phyloP scores from a whole-genome alignment of 1,284 basidiomycete genomes.

The Xerocomus amazonicus region DNA sequence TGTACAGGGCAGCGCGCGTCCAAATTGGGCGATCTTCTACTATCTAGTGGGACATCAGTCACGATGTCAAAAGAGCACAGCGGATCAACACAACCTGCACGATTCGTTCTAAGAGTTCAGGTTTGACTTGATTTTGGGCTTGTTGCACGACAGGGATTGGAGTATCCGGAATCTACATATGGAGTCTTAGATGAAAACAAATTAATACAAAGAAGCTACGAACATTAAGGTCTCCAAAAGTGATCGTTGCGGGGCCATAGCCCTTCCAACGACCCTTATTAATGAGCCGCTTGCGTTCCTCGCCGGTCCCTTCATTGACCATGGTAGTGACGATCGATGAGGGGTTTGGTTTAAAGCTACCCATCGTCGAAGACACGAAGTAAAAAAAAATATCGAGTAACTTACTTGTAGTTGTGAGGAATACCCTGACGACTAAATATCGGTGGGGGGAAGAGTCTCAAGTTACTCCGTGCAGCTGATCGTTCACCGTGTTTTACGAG shows the following conservation, averaged over 20 bases:
- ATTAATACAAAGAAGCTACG: constrained; percentile 9
- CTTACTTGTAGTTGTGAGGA: constrained; percentile 74
- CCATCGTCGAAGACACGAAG: background rate
- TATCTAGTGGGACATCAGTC: constrained; percentile 38
- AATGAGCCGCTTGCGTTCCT: constrained; percentile 74
- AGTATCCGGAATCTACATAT: constrained; percentile 57
- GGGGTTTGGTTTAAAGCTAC: constrained; percentile 73
- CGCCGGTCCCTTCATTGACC: constrained; percentile 71
- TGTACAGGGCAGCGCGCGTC: constrained; percentile 81
- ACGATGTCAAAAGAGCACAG: background rate
- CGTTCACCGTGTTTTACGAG: constrained; percentile 12
- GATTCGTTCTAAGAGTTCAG: constrained; percentile 55
- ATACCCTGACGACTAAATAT: constrained; percentile 77
- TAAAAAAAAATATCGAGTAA: background rate
- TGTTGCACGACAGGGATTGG: constrained; percentile 57
- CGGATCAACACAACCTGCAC: constrained; percentile 44
- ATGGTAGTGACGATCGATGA: constrained; percentile 65
- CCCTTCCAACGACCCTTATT: constrained; percentile 80
- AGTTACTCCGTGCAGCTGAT: constrained; percentile 44
- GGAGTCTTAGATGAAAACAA: constrained; percentile 2
- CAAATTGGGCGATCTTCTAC: constrained; percentile 81
- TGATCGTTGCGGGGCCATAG: constrained; percentile 65
- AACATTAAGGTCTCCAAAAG: constrained; percentile 62
- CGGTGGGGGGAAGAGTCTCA: constrained; percentile 78
- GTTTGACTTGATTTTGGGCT: constrained; percentile 54